Evolutionary conservation across 768 basidiomycete species (phyloP), one percentile per base, ranked within the genome.

Genomic region (Steccherinum ochraceum): DNA sequence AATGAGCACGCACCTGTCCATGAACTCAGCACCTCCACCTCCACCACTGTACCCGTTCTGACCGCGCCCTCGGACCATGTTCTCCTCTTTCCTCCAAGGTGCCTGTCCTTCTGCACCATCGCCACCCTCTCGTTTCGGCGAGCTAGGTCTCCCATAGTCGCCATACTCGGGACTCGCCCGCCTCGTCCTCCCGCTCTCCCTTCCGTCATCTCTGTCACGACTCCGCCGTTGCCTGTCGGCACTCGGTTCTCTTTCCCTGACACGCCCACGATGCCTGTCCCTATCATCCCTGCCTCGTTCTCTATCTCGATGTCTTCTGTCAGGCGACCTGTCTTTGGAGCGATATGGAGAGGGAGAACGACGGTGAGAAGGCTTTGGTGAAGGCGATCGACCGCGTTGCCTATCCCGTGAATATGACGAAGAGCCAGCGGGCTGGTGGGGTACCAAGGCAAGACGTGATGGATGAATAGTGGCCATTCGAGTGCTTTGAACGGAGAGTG

Each of bases 391-490:
- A 46, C 64, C 65, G 21, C 69, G 66, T n/a, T 52, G 53, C 5
- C 44, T 52, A 5, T 58, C 52, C 7, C 40, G 43, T 21, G 52
- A 3, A 2, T 61, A 52, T 39, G 58, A 56, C 4, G 54, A n/a
- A 30, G 55, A 24, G 48, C 53, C 59, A 51, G 30, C 30, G 7
- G 61, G 46, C 23, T 67, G 67, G 50, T 69, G 77, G 35, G 84
- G 81, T 18, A 89, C 81, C 3, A 88, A 69, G 23, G 71, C 80
- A 70, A 85, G 70, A 46, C 86, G 77, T 10, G 86, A 87, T 21
- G 87, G 86, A 59, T 89, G 86, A 4, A 89, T 74, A 18, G 80
- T 81, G 23, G 84, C 84, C 86, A 89, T 88, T 18, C 19, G 7
- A 5, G 16, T 35, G 30, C 30, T 35, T 16, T 35, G 30, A 7